Conservation (phyloP, 148 eudicot genomes). For the Limonium bicolor region DNA sequence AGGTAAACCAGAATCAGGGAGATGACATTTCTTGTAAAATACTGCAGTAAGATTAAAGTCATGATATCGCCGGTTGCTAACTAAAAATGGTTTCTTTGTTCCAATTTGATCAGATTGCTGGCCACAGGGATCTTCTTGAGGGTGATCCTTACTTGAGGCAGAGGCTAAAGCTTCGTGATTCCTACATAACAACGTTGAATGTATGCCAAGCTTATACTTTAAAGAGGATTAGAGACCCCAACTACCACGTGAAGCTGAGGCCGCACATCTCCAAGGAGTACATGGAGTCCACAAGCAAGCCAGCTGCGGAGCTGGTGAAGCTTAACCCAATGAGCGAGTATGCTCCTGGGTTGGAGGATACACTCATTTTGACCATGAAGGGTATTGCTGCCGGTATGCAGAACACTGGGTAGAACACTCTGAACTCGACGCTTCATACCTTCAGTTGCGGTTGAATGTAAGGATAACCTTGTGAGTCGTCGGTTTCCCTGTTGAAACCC, state of each 20-base stretch:
- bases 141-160: slow-evolving; percentile 89
- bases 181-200: slow-evolving; percentile 87
- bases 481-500: no score
- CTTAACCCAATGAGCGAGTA: slow-evolving; percentile 13
- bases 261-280: slow-evolving; percentile 87
- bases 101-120: slow-evolving; percentile 54
- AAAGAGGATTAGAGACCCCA: slow-evolving; percentile 80
- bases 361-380: slow-evolving; percentile 15
- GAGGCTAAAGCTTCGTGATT: slow-evolving; percentile 63
- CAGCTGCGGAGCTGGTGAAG: slow-evolving; percentile 37
- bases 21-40: not conserved
- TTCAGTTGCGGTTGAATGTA: no score
- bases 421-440: no score
- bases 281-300: slow-evolving; percentile 39
- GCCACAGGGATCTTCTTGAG: slow-evolving; percentile 81
- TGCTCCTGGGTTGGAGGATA: slow-evolving; percentile 12
- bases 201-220: slow-evolving; percentile 78
- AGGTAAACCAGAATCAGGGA: no score
- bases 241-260: slow-evolving; percentile 46
- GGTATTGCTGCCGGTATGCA: slow-evolving; percentile 13
- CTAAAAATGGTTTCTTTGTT: not conserved
- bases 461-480: no score
- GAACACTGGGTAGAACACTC: slow-evolving; percentile 29
- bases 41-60: not conserved
- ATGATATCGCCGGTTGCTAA: not conserved